Conservation (phyloP, 2,329 filamentous ascomycete genomes). For the Taxawa tesnikishii region DNA sequence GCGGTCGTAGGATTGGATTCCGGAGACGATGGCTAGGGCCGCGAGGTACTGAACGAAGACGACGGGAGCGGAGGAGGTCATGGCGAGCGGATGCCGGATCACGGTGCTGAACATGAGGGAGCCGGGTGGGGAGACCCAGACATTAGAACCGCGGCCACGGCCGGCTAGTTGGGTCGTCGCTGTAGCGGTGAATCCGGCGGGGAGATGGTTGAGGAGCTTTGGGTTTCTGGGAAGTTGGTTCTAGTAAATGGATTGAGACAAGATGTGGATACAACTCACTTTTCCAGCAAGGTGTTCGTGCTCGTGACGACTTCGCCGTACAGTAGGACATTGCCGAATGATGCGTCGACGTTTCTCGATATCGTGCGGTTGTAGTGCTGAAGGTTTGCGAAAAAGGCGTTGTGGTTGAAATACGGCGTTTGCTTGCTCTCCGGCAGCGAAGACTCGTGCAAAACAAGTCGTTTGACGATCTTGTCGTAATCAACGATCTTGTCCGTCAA, state of each 20-base stretch:
- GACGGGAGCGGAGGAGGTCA: slow-evolving; percentile 62
- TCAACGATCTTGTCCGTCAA: slow-evolving; percentile 64
- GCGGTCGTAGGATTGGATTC: slow-evolving; percentile 63
- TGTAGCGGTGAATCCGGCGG: slow-evolving; percentile 74
- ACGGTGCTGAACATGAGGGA: slow-evolving; percentile 79
- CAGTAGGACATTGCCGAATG: slow-evolving; percentile 67
- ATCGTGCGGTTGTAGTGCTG: slow-evolving; percentile 44
- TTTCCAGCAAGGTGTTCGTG: slow-evolving; percentile 87
- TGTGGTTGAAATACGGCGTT: slow-evolving; percentile 79
- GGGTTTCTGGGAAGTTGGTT: slow-evolving; percentile 48
- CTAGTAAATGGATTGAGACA: not conserved
- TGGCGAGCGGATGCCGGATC: slow-evolving; percentile 66
- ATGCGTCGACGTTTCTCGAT: slow-evolving; percentile 36
- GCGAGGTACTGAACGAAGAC: slow-evolving; percentile 92
- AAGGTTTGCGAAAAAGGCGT: slow-evolving; percentile 63
- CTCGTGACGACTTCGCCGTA: slow-evolving; percentile 91
- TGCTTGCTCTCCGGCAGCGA: slow-evolving; percentile 55
- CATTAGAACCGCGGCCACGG: slow-evolving; percentile 78
- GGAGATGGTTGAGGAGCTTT: slow-evolving; percentile 60
- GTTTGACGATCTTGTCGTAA: slow-evolving; percentile 62
- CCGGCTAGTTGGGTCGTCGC: slow-evolving; percentile 83
- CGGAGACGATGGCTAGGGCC: slow-evolving; percentile 75
- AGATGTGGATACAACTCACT: slow-evolving; percentile 40
- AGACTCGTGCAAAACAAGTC: slow-evolving; percentile 58
- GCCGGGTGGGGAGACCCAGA: slow-evolving; percentile 87